phyloP scores from a whole-genome alignment of 495 filamentous ascomycete species.

The Tuber microsphaerosporum region DNA sequence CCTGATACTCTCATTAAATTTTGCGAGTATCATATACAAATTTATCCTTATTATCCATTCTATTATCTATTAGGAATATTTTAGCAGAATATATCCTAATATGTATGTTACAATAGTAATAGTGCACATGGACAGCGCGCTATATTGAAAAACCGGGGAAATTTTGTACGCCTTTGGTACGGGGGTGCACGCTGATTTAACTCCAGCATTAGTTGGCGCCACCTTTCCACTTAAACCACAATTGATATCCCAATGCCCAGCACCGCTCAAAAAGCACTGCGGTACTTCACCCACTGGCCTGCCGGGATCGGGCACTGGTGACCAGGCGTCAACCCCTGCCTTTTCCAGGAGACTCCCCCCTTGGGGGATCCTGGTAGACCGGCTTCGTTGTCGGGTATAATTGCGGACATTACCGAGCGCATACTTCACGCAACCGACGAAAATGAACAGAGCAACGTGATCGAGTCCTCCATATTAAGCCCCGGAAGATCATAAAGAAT shows the following conservation, averaged over 20 bases:
- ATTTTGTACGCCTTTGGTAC: no score
- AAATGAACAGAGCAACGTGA: no score
- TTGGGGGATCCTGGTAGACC: neutral
- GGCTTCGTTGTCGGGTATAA: no score
- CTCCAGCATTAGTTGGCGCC: neutral
- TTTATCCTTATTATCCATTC: neutral
- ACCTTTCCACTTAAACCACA: neutral
- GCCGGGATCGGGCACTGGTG: neutral
- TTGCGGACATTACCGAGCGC: neutral
- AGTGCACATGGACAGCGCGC: neutral
- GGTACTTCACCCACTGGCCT: neutral
- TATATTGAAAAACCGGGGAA: no score
- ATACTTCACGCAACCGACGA: neutral
- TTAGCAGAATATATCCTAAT: neutral
- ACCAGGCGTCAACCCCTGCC: neutral
- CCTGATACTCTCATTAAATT: no score
- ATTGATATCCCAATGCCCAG: neutral
- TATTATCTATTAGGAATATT: neutral
- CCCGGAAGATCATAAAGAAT: neutral
- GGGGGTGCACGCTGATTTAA: neutral
- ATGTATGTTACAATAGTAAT: neutral
- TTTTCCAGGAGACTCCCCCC: neutral
- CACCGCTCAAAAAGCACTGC: neutral
- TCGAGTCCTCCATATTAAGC: neutral
- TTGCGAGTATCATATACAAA: no score